Base-by-base conservation (phyloP, 228 moss, liverwort and hornwort species). In the Sphagnum fallax region DNA sequence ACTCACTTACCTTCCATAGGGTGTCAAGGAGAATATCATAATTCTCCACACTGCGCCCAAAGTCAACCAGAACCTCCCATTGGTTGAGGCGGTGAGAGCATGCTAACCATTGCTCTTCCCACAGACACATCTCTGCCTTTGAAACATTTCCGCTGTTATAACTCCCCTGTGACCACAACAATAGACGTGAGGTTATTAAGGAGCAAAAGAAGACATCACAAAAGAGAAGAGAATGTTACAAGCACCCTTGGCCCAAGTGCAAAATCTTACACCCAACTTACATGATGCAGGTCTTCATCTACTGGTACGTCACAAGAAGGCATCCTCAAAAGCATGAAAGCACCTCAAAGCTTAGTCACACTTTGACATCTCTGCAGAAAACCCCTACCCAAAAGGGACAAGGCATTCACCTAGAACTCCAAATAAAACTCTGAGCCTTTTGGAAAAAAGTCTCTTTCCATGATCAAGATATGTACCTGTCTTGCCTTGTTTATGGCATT, bases 31-130 rank as follows among this genome's bases (percentile, higher is more conserved):
- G 78, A 75, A 92, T 92, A 18, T 94, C 94, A 78, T 92, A 98
- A 71, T 98, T 98, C 61, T 98, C 98, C 52, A 94, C 89, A 79
- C 79, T 88, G 70, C 94, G 90, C 69, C 91, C 90, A 80, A 98
- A 98, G 60, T 98, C 98, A 51, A 92, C 86, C 60, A 98, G 75
- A 65, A 87, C 73, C 13, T 98, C 98, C 98, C 98, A 98, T 76
- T 98, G 98, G 75, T 92, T 98, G 49, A 98, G 90, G 60, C 90
- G 90, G 62, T 85, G 87, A 6, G 98, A 94, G 86, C 98, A 92
- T 50, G 94, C 85, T 70, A 94, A 84, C 98, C 98, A 98, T 80
- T 98, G 98, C 76, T 98, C 98, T 66, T 98, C 92, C 98, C 98
- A 98, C 18, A 98, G 85, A 81, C 92, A 94, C 87, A 98, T 92